These are phyloP conservation scores for Chlorella ohadii DNA, from an alignment of 139 green algal genomes.

Conservation along the genomic window DNA sequence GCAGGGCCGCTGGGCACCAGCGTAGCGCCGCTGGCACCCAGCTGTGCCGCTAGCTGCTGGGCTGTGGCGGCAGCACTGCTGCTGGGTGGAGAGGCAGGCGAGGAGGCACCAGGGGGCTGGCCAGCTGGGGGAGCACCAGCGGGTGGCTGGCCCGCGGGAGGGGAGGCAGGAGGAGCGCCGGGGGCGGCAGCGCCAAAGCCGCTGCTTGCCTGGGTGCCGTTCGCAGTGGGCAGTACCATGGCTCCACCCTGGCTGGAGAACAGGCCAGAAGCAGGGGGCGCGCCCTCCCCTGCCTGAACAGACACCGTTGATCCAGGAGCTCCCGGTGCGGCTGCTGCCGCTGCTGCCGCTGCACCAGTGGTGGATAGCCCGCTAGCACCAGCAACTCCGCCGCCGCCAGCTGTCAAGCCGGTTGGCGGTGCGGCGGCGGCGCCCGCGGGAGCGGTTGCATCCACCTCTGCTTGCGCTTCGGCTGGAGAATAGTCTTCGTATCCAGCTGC, in stretches of 20 bases:
- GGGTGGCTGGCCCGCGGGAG: too few relatives aligned
- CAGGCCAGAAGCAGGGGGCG: background rate
- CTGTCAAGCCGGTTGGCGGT: background rate
- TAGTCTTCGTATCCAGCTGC: conserved; percentile 8
- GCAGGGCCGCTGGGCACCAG: too few relatives aligned
- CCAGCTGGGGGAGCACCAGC: too few relatives aligned
- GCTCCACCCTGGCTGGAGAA: background rate
- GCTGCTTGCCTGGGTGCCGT: too few relatives aligned
- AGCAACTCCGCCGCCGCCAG: background rate
- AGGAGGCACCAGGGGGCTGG: too few relatives aligned
- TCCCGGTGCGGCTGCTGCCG: background rate
- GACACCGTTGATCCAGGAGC: background rate
- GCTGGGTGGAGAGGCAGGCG: too few relatives aligned
- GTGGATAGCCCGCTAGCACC: background rate
- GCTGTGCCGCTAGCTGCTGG: too few relatives aligned
- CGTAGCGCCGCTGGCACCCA: too few relatives aligned
- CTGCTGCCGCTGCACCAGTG: background rate
- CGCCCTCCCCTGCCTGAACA: background rate
- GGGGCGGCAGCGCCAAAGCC: too few relatives aligned
- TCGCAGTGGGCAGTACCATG: background rate
- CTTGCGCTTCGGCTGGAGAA: background rate
- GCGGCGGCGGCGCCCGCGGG: background rate
- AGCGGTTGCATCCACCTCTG: conserved; percentile 20
- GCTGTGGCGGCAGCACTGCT: too few relatives aligned
- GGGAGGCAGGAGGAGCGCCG: too few relatives aligned